Conservation (phyloP, 306 rosid genomes). For the Acacia acuminata region DNA sequence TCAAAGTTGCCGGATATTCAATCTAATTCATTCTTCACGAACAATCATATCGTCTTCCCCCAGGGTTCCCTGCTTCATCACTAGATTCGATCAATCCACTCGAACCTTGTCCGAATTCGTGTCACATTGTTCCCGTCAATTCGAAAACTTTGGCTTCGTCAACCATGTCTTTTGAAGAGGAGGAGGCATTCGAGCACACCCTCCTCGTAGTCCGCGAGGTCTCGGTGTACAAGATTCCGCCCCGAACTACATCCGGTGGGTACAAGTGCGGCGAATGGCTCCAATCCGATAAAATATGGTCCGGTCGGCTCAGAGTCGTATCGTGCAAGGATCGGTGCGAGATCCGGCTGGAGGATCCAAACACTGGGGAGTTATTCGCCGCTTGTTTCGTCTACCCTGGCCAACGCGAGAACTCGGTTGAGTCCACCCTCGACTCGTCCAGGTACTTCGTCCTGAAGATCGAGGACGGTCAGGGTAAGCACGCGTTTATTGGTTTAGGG, state of each 20-base stretch:
- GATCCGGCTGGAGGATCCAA: slow-evolving; percentile 97
- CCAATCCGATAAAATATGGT: slow-evolving; percentile 96
- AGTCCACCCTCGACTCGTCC: slow-evolving; percentile 93
- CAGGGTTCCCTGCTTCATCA: not conserved
- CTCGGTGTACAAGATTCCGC: slow-evolving; percentile 92
- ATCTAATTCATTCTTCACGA: slow-evolving; percentile 1
- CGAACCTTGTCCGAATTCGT: not conserved
- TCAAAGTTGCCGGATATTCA: slow-evolving; percentile 10
- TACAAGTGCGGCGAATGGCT: slow-evolving; percentile 99
- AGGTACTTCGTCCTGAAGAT: slow-evolving; percentile 95
- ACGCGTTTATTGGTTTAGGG: slow-evolving; percentile 92
- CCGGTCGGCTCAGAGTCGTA: slow-evolving; percentile 92
- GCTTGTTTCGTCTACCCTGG: slow-evolving; percentile 90
- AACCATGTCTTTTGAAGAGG: slow-evolving; percentile 93
- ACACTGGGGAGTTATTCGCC: slow-evolving; percentile 87
- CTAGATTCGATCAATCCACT: not conserved
- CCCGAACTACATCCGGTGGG: slow-evolving; percentile 87
- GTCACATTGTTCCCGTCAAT: not conserved
- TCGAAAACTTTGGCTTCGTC: not conserved
- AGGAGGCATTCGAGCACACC: slow-evolving; percentile 93
- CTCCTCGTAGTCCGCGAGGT: slow-evolving; percentile 97
- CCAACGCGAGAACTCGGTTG: slow-evolving; percentile 84
- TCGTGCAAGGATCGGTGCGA: slow-evolving; percentile 92
- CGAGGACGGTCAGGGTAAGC: slow-evolving; percentile 95
- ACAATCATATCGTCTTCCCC: not conserved